A percentile compares a stretch with the other conserved stretches of the same genome.
phyloP scores from a whole-genome alignment of 768 basidiomycete genomes.

The Fomitopsis pulvina region DNA sequence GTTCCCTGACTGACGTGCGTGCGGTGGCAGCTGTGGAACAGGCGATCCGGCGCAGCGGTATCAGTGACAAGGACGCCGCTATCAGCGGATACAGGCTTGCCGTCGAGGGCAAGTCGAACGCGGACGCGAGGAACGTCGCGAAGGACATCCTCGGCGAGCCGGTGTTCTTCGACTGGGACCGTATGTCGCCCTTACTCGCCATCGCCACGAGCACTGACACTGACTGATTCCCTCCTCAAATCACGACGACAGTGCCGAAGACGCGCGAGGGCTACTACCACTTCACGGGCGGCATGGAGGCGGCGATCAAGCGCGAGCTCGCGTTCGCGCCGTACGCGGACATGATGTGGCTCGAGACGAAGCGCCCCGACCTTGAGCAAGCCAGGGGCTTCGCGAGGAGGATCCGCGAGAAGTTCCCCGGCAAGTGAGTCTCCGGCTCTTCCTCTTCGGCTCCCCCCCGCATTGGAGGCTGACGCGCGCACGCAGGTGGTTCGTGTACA shows the following conservation, averaged over 20 bases:
- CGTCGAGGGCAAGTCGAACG: conserved; percentile 60
- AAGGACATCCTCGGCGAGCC: conserved; percentile 60
- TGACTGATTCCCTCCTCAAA: not conserved
- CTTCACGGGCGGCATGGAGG: conserved; percentile 73
- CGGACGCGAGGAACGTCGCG: conserved; percentile 68
- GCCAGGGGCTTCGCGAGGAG: conserved; percentile 72
- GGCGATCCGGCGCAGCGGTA: conserved; percentile 44
- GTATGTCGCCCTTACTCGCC: conserved; percentile 35
- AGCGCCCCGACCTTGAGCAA: conserved; percentile 75
- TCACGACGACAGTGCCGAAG: conserved; percentile 46
- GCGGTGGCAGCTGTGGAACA: conserved; percentile 45
- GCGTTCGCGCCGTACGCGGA: conserved; percentile 85
- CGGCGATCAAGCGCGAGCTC: conserved; percentile 73
- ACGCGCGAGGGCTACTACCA: conserved; percentile 92
- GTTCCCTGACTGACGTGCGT: not conserved
- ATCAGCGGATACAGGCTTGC: conserved; percentile 53
- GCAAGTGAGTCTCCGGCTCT: conserved; percentile 41
- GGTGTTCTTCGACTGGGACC: conserved; percentile 87
- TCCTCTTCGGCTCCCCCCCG: not conserved
- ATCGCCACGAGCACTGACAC: not conserved
- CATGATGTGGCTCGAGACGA: conserved; percentile 91
- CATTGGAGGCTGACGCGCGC: conserved; percentile 1
- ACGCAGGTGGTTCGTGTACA: conserved; percentile 81
- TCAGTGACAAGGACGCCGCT: conserved; percentile 44
- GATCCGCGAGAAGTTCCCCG: conserved; percentile 66